Base-by-base conservation (phyloP, 2,329 filamentous ascomycete genomes). In the Dryadomyces quercivorus region DNA sequence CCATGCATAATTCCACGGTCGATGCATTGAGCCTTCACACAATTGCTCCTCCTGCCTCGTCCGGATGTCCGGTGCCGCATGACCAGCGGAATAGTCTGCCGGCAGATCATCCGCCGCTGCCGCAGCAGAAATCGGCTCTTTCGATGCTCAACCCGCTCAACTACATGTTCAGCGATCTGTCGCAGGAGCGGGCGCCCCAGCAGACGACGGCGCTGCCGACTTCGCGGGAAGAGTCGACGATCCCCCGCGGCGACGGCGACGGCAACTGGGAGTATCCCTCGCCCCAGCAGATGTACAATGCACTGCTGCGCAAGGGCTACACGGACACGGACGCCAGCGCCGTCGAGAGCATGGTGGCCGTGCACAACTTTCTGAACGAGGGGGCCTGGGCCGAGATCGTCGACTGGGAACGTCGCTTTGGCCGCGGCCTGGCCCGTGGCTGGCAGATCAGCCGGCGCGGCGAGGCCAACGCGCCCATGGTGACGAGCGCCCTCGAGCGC, bases 271-370 rank as follows among this genome's bases (percentile, higher is more conserved):
- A 97, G 70, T 98, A 98, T 66, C 93, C 93, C 0, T 96, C 90
- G 0, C 92, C 93, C 0, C 93, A 98, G 72, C 93, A 98, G 70
- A 98, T 98, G 93, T 98, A 97, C 76, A 97, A 98, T 65, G 93
- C 93, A 8, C 85, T 98, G 71, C 74, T 97, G 58, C 85, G 93
- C 59, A 98, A 98, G 71, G 93, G 93, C 56, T 93, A 96, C 70
- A 90, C 86, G 0, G 91, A 97, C 67, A 97, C 93, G 0, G 91
- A 95, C 55, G 81, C 89, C 54, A 93, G 92, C 20, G 90, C 91
- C 3, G 91, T 98, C 15, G 91, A 96, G 70, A 84, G 85, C 64
- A 98, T 98, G 93, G 93, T 98, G 6, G 86, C 89, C 0, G 89
- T 97, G 12, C 93, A 98, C 75, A 98, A 98, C 70, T 97, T 96